phyloP scores from a whole-genome alignment of 352 stramenopile genomes.

The Globisporangium iwayamae region DNA sequence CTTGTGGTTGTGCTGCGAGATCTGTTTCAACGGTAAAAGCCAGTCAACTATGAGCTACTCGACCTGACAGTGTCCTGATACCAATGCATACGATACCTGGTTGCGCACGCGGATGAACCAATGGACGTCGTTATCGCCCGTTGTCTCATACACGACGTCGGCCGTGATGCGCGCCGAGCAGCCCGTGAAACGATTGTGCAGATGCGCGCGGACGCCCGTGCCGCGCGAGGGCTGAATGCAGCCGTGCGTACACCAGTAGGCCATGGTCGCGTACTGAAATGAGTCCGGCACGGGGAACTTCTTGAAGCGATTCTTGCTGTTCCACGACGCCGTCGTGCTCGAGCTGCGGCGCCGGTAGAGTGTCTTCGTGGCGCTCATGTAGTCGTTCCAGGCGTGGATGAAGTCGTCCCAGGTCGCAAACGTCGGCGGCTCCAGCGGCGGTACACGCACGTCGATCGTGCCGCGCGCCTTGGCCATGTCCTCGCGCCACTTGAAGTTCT shows the following conservation, averaged over 20 bases:
- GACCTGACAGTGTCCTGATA: no score
- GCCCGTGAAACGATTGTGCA: constrained; percentile 78
- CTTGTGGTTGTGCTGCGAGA: constrained; percentile 71
- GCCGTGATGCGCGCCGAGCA: constrained; percentile 70
- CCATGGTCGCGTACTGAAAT: constrained; percentile 82
- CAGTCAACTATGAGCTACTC: no score
- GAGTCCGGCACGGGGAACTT: constrained; percentile 61
- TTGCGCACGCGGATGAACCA: constrained; percentile 80
- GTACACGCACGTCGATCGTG: constrained; percentile 36
- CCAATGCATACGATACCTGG: constrained; percentile 27
- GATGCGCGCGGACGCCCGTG: constrained; percentile 66
- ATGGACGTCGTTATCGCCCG: constrained; percentile 30
- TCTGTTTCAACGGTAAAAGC: constrained; percentile 25
- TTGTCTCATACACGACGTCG: constrained; percentile 71
- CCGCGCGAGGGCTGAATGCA: constrained; percentile 74
- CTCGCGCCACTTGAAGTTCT: constrained; percentile 79
- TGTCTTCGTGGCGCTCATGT: constrained; percentile 71
- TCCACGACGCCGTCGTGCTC: constrained; percentile 69
- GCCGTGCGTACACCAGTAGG: constrained; percentile 82
- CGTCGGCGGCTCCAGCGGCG: constrained; percentile 45
- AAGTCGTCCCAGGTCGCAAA: constrained; percentile 71
- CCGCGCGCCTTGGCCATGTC: constrained; percentile 57
- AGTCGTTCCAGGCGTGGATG: constrained; percentile 54
- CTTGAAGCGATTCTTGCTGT: constrained; percentile 72
- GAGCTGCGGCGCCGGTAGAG: constrained; percentile 73